Conservation (phyloP, 176 grass and related monocot species). For the Rhynchospora tenuis region DNA sequence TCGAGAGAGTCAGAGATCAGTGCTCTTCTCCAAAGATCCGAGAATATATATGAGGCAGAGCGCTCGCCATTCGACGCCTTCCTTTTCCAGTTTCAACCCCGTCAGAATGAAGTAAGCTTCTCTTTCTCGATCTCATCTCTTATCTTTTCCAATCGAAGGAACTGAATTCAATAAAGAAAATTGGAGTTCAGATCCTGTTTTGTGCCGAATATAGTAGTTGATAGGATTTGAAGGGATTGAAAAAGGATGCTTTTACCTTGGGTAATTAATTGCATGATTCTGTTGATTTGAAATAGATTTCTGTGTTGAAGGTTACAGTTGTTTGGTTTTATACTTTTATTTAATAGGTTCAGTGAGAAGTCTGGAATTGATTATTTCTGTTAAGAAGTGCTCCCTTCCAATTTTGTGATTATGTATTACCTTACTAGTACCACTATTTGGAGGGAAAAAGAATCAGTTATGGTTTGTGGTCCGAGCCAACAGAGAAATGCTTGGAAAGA, state of each 20-base stretch:
- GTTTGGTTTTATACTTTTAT: background rate
- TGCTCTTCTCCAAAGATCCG: background rate
- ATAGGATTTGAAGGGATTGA: background rate
- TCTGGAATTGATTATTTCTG: background rate
- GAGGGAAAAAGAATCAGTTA: background rate
- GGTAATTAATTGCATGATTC: background rate
- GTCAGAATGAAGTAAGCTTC: conserved; percentile 32
- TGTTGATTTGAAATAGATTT: background rate
- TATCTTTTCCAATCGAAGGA: background rate
- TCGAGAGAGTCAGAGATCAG: background rate
- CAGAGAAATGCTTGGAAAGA: background rate
- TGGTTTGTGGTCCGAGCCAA: background rate
- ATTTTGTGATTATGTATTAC: background rate
- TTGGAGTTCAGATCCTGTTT: background rate
- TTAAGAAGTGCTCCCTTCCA: background rate
- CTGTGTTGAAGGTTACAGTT: background rate
- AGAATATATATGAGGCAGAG: background rate
- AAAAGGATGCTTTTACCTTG: background rate
- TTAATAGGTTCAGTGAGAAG: background rate
- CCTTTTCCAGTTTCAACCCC: background rate
- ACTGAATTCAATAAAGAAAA: background rate
- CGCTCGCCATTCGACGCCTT: background rate
- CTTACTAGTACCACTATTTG: background rate
- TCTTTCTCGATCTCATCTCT: background rate
- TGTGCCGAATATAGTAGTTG: background rate